phyloP scores from a whole-genome alignment of 2,329 filamentous ascomycete species.

The Lasiodiplodia sp. region DNA sequence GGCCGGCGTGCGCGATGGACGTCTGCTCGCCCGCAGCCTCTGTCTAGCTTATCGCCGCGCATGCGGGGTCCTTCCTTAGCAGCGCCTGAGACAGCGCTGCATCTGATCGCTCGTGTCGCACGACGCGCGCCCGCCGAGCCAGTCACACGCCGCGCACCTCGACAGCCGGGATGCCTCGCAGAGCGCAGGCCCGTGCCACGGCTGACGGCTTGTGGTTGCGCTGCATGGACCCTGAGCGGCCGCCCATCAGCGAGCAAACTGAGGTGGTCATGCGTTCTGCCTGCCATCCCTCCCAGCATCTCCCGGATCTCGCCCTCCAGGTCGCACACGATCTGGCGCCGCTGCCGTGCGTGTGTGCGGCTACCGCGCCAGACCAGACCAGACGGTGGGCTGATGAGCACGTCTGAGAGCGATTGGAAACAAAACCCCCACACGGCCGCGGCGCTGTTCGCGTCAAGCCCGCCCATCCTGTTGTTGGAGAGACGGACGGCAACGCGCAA shows the following conservation, averaged over 20 bases:
- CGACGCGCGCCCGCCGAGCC: slow-evolving; percentile 18
- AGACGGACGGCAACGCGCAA: slow-evolving; percentile 5
- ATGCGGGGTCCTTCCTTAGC: slow-evolving; percentile 24
- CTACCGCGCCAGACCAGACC: slow-evolving; percentile 13
- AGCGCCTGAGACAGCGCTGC: slow-evolving; percentile 22
- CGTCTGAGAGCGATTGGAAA: background rate
- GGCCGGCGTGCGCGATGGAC: slow-evolving; percentile 5
- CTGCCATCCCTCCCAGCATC: slow-evolving; percentile 14
- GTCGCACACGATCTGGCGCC: slow-evolving; percentile 21
- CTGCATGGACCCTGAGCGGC: slow-evolving; percentile 27
- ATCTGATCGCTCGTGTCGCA: slow-evolving; percentile 29
- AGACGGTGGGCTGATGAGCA: slow-evolving; percentile 7
- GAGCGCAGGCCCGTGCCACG: slow-evolving; percentile 22
- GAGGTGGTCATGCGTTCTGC: slow-evolving; percentile 24
- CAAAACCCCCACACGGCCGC: slow-evolving; percentile 11
- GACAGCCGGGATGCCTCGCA: slow-evolving; percentile 11
- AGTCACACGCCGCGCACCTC: slow-evolving; percentile 22
- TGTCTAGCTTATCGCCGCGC: slow-evolving; percentile 25
- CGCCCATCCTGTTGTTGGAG: slow-evolving; percentile 11
- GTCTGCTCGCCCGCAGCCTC: slow-evolving; percentile 21
- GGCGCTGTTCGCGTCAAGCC: slow-evolving; percentile 4
- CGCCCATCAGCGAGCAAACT: slow-evolving; percentile 1
- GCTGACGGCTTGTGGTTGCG: slow-evolving; percentile 16
- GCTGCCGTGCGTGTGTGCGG: slow-evolving; percentile 16
- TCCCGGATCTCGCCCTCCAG: slow-evolving; percentile 12